A percentile compares a stretch with the other conserved stretches of the same genome.
These are phyloP conservation scores for Geotrichum histeridarum DNA, from an alignment of 1,139 yeast genomes.

Conservation along the genomic window DNA sequence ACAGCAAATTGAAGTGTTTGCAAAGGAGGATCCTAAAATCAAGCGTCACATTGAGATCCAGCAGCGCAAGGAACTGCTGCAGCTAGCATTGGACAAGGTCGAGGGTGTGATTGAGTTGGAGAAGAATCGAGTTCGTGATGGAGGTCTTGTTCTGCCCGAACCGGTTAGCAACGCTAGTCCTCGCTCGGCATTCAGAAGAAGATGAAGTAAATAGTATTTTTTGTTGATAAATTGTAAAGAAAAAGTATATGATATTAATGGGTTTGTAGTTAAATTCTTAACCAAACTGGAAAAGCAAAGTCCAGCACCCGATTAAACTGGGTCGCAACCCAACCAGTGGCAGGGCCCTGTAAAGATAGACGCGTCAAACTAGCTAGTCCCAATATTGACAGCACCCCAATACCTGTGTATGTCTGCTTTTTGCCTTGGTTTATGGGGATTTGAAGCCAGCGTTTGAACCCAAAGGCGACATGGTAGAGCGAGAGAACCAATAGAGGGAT, in stretches of 20 bases:
- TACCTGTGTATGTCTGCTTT: neutral
- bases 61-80: constrained; percentile 82
- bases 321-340: constrained; percentile 26
- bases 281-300: neutral
- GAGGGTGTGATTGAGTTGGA: constrained; percentile 81
- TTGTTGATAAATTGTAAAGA: neutral
- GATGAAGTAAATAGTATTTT: too few species aligned
- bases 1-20: constrained; percentile 82
- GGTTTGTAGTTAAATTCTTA: neutral
- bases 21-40: constrained; percentile 90
- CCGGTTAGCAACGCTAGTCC: neutral
- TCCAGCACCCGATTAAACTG: constrained; percentile 22
- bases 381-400: constrained; percentile 13
- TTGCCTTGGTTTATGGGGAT: neutral
- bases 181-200: neutral
- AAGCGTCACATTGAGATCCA: constrained; percentile 88
- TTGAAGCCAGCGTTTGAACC: constrained; percentile 38
- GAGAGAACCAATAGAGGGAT: constrained; percentile 32
- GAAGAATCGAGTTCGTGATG: constrained; percentile 33
- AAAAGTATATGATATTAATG: neutral
- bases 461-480: constrained; percentile 43
- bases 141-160: neutral
- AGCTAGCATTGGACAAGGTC: constrained; percentile 75
- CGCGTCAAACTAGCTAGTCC: constrained; percentile 22
- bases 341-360: constrained; percentile 22